Conservation (phyloP, 2,329 filamentous ascomycete genomes). For the Myriosclerotinia duriaeana region DNA sequence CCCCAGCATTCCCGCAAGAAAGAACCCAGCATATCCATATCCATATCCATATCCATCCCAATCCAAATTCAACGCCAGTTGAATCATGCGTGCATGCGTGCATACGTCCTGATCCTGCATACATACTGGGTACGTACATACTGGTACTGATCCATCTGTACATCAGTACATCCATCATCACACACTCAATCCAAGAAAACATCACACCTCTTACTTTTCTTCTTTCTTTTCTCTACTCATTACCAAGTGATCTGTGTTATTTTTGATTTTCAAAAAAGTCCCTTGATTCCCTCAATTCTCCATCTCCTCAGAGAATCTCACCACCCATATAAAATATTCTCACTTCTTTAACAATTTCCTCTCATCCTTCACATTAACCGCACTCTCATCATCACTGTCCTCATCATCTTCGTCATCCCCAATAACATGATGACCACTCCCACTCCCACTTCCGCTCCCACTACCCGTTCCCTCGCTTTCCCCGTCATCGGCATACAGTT, state of each 20-base stretch:
- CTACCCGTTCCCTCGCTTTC: slow-evolving; percentile 40
- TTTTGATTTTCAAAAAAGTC: not conserved
- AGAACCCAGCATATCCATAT: not conserved
- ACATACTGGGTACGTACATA: too few species aligned
- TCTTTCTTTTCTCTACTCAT: not conserved
- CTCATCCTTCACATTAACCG: slow-evolving; percentile 28
- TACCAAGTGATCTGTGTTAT: not conserved
- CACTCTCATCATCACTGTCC: slow-evolving; percentile 44
- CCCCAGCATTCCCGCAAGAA: not conserved
- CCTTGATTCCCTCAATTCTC: not conserved
- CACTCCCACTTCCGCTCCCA: slow-evolving; percentile 38
- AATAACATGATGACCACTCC: slow-evolving; percentile 50
- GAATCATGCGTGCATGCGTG: not conserved
- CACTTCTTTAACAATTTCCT: slow-evolving; percentile 21
- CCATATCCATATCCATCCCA: not conserved
- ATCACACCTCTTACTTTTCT: not conserved
- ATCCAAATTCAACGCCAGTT: not conserved
- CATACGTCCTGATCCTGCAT: not conserved
- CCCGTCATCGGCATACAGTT: slow-evolving; percentile 38
- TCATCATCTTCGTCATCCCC: slow-evolving; percentile 50
- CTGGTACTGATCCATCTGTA: too few species aligned
- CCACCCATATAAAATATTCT: too few species aligned
- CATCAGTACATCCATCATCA: not conserved
- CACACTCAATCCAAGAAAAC: too few species aligned
- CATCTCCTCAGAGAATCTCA: not conserved